Evolutionary conservation across 371 early-diverging fungal species (phyloP).

Genomic region (Cokeromyces recurvatus): DNA sequence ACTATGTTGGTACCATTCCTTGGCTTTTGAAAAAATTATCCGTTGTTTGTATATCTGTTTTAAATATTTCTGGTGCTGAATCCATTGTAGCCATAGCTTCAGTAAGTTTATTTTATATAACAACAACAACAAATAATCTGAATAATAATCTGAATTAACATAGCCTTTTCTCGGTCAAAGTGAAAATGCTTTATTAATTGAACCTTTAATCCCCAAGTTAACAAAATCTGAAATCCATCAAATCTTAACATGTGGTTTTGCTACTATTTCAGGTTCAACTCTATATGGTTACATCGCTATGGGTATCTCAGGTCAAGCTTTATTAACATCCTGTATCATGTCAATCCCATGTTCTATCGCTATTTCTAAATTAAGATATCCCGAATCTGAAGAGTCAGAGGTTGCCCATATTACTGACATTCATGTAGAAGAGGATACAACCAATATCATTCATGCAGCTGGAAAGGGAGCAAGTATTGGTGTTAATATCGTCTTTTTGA

Average conservation of each 20-base stretch:
- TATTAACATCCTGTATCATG: slow-evolving; percentile 84
- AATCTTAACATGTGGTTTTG: slow-evolving; percentile 82
- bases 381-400: slow-evolving; percentile 79
- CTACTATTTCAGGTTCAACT: slow-evolving; percentile 83
- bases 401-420: slow-evolving; percentile 61
- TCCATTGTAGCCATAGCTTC: slow-evolving; percentile 82
- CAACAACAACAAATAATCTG: neutral
- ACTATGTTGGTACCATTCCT: slow-evolving; percentile 80
- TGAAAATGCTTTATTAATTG: slow-evolving; percentile 77
- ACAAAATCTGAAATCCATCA: slow-evolving; percentile 81
- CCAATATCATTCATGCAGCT: slow-evolving; percentile 80
- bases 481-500: slow-evolving; percentile 70
- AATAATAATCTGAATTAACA: neutral
- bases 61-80: slow-evolving; percentile 79
- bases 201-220: slow-evolving; percentile 73
- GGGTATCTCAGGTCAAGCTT: slow-evolving; percentile 55
- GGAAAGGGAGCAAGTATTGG: slow-evolving; percentile 86
- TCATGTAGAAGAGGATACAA: slow-evolving; percentile 36
- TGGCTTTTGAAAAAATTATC: slow-evolving; percentile 70
- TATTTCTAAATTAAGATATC: slow-evolving; percentile 79
- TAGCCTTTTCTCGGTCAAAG: slow-evolving; percentile 72
- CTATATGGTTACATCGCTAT: slow-evolving; percentile 63
- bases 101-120: slow-evolving; percentile 8
- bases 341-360: slow-evolving; percentile 84
- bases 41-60: slow-evolving; percentile 54